phyloP scores from a whole-genome alignment of 306 rosid genomes.

The Dryas octopetala region DNA sequence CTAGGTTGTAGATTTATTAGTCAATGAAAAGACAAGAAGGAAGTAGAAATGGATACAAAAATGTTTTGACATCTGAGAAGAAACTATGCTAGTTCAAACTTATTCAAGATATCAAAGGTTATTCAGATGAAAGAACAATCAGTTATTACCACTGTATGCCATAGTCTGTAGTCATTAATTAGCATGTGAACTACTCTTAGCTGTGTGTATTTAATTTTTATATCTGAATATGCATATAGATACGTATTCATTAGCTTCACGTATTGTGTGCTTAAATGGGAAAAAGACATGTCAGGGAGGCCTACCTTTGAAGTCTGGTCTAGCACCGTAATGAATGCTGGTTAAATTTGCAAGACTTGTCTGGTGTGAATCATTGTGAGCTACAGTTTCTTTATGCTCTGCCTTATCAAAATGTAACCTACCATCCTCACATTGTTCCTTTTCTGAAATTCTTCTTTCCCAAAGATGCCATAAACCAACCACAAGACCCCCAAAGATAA shows the following conservation, averaged over 20 bases:
- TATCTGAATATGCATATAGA: not conserved
- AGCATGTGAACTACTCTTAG: not conserved
- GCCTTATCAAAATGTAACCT: conserved; percentile 18
- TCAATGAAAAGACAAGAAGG: too few species aligned
- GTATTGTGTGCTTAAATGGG: not conserved
- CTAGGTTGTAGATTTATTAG: too few species aligned
- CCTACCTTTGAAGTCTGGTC: conserved; percentile 83
- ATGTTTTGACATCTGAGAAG: not conserved
- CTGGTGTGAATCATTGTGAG: conserved; percentile 32
- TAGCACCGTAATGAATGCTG: conserved; percentile 53
- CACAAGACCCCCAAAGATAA: conserved; percentile 76
- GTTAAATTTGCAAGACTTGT: conserved; percentile 34
- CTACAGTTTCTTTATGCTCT: conserved; percentile 21
- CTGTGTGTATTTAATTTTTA: too few species aligned
- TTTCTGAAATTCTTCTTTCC: conserved; percentile 44
- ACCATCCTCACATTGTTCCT: conserved; percentile 25
- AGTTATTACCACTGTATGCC: not conserved
- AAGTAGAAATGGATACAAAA: too few species aligned
- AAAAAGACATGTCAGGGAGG: not conserved
- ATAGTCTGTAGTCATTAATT: not conserved
- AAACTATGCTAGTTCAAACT: not conserved
- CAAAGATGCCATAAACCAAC: conserved; percentile 69
- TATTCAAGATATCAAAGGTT: not conserved
- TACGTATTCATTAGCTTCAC: not conserved
- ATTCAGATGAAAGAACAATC: not conserved